Percentiles rank a stretch among this genome's conserved stretches.
phyloP scores from a whole-genome alignment of 495 filamentous ascomycete species.

The Trichoderma orchidacearum region DNA sequence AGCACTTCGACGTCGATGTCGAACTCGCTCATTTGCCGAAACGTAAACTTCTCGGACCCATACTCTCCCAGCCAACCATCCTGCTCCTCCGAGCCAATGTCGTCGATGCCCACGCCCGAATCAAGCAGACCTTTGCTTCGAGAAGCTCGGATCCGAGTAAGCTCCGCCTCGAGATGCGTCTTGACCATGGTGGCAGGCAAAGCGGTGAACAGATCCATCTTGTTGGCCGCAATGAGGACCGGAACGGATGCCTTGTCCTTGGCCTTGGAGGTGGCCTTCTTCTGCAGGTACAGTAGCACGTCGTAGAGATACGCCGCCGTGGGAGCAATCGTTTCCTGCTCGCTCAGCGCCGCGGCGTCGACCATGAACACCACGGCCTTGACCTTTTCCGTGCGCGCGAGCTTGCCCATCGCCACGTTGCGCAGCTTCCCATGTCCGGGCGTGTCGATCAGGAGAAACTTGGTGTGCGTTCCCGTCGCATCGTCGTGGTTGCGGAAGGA shows the following conservation, averaged over 20 bases:
- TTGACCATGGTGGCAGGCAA: conserved; percentile 68
- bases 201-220: conserved; percentile 90
- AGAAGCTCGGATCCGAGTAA: conserved; percentile 63
- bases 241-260: conserved; percentile 50
- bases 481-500: conserved; percentile 40
- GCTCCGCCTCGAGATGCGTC: conserved; percentile 63
- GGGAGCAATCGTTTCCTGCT: conserved; percentile 25
- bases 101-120: conserved; percentile 48
- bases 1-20: conserved; percentile 65
- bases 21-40: conserved; percentile 69
- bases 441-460: conserved; percentile 68
- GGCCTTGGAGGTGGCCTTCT: conserved; percentile 42
- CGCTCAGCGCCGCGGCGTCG: conserved; percentile 62
- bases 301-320: conserved; percentile 63
- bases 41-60: conserved; percentile 61
- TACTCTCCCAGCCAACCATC: conserved; percentile 74
- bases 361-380: conserved; percentile 78
- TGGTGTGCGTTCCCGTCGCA: conserved; percentile 36
- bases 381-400: conserved; percentile 53
- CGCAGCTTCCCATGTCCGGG: conserved; percentile 86
- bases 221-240: conserved; percentile 81
- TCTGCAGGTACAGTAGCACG: conserved; percentile 67
- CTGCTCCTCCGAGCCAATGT: conserved; percentile 46
- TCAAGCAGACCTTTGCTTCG: conserved; percentile 72
- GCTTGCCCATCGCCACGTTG: conserved; percentile 29